A percentile compares a stretch with the other conserved stretches of the same genome.
Conservation (phyloP, 169 alveolate species). For the Eimeria zaria region DNA sequence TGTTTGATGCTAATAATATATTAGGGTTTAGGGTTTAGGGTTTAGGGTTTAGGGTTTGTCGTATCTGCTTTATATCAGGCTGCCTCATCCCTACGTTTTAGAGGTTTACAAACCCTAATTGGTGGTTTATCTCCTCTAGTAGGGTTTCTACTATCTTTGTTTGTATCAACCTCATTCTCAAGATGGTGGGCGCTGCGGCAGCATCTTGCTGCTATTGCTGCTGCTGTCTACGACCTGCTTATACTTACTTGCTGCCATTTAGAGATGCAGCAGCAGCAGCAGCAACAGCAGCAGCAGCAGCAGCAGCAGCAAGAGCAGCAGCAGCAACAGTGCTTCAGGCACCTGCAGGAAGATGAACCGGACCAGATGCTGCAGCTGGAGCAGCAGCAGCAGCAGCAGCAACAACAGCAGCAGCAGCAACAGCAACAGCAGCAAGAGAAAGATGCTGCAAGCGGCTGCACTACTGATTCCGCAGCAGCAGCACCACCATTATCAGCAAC, state of each 20-base stretch:
- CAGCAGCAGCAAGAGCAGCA: conserved; percentile 53
- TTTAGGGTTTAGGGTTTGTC: not conserved
- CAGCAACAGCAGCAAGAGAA: no score
- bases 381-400: conserved; percentile 31
- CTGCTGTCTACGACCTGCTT: conserved; percentile 64
- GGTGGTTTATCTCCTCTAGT: conserved; percentile 65
- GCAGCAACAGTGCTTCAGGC: conserved; percentile 14
- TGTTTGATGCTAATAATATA: not conserved
- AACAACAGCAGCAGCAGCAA: conserved; percentile 10
- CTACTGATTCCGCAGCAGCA: conserved; percentile 19
- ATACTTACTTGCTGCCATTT: conserved; percentile 74
- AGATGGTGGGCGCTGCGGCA: conserved; percentile 81
- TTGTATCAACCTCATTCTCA: conserved; percentile 73
- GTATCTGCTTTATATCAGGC: no score
- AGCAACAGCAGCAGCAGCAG: conserved; percentile 54
- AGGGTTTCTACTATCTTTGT: conserved; percentile 58
- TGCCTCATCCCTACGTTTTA: conserved; percentile 65
- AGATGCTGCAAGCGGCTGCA: no score
- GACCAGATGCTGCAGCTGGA: not conserved
- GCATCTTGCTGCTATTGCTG: conserved; percentile 38
- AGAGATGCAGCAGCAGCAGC: conserved; percentile 17
- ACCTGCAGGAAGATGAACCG: not conserved
- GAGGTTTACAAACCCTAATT: conserved; percentile 73
- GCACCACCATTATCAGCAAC: not conserved
- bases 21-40: conserved; percentile 48